Conservation (phyloP, 2,329 filamentous ascomycete species). For the Paecilomyces variotii region DNA sequence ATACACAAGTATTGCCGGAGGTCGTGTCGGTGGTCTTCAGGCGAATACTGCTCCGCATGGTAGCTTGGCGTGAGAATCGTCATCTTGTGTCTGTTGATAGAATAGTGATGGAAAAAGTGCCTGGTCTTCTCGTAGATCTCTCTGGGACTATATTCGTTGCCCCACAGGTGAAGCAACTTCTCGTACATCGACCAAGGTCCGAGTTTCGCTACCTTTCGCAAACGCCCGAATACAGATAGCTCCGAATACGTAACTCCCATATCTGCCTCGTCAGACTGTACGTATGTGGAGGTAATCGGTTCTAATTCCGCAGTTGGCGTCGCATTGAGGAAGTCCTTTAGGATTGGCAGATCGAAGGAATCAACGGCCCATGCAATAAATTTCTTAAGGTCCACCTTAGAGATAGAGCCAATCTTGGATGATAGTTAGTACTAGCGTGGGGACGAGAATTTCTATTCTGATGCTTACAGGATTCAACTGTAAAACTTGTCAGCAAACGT, state of each 20-base stretch:
- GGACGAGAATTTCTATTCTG: not conserved
- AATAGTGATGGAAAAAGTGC: slow-evolving; percentile 42
- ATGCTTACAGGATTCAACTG: slow-evolving; percentile 21
- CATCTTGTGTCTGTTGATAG: slow-evolving; percentile 59
- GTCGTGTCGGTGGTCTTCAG: slow-evolving; percentile 54
- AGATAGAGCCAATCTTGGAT: slow-evolving; percentile 38
- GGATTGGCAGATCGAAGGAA: slow-evolving; percentile 55
- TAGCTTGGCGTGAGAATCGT: slow-evolving; percentile 52
- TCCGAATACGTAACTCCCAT: slow-evolving; percentile 50
- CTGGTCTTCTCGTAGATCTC: slow-evolving; percentile 42
- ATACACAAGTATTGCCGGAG: slow-evolving; percentile 46
- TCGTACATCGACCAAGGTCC: slow-evolving; percentile 49
- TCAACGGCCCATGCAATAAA: slow-evolving; percentile 60
- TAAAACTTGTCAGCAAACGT: not conserved
- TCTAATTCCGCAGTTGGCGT: slow-evolving; percentile 57
- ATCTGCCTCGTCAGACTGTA: slow-evolving; percentile 50
- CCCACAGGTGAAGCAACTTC: slow-evolving; percentile 46
- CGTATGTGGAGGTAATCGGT: slow-evolving; percentile 57
- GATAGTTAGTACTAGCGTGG: not conserved
- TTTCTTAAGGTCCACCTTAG: slow-evolving; percentile 61
- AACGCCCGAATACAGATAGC: slow-evolving; percentile 44
- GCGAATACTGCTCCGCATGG: slow-evolving; percentile 45
- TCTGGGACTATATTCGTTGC: slow-evolving; percentile 28
- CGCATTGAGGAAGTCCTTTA: slow-evolving; percentile 58
- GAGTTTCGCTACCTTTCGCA: slow-evolving; percentile 49